Base-by-base conservation (phyloP, 176 grass and related monocot genomes). In the Raddia distichophylla region DNA sequence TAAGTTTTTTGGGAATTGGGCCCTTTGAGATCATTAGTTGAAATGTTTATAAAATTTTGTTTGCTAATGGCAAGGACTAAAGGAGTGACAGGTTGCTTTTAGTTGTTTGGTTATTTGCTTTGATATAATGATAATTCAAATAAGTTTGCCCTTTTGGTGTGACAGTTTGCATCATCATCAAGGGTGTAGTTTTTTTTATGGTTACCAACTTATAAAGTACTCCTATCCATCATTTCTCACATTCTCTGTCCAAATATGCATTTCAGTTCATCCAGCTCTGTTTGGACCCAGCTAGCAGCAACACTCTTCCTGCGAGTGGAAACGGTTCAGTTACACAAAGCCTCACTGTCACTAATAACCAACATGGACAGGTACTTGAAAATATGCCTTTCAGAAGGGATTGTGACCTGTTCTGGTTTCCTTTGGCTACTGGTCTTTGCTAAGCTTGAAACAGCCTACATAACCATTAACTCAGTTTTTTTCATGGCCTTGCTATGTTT, bases 291-390 rank as follows among this genome's bases (percentile, higher is more conserved):
- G 97, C 97, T 60, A 99, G 93, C 77, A 82, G 91, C 82, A 92
- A 82, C 86, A 83, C 66, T 70, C 90, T 99, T 85, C 84, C 85
- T 2, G 87, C 91, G 43, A 83, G 68, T 81, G 91, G 93, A 76
- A 94, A 87, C 73, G 92, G 86, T 68, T 85, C 68, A 47, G 77
- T 99, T 73, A 90, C 91, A 65, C 97, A 99, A 84, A 96, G 50
- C 61, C 86, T 99, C 42, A 85, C 68, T 85, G 73, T 94, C 71
- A 99, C 97, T 64, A 99, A 99, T 86, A 96, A 71, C 65, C 91
- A 91, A 82, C 91, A 93, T 80, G 97, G 93, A 33, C 96, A 99
- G 96, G 96, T 99, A 93, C 57, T n/a, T 75, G 18, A 70, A 70
- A 2, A 43, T 60, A 14, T 10, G 42, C 59, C 60, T 9, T 48